These are phyloP conservation scores for Gomphus sp. DNA, from an alignment of 1,284 basidiomycete genomes.

Conservation along the genomic window DNA sequence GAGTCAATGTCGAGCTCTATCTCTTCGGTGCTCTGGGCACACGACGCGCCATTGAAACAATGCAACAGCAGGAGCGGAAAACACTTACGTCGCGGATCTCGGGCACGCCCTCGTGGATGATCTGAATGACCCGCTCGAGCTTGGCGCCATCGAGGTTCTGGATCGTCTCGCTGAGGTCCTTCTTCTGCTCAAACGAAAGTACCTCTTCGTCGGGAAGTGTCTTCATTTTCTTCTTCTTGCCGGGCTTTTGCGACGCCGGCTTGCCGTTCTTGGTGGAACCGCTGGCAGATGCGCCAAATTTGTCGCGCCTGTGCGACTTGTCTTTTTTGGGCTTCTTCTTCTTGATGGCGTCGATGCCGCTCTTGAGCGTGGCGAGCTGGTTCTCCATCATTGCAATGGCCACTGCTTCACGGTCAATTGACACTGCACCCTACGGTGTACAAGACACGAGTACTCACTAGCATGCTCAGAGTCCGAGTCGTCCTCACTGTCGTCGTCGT, in stretches of 20 bases:
- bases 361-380: conserved; percentile 64
- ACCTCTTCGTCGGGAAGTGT: conserved; percentile 49
- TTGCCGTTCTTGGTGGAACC: conserved; percentile 54
- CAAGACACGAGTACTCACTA: conserved; percentile 33
- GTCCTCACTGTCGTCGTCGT: conserved; percentile 38
- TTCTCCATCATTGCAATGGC: conserved; percentile 63
- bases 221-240: conserved; percentile 25
- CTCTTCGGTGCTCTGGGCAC: conserved; percentile 77
- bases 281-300: conserved; percentile 31
- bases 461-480: conserved; percentile 34
- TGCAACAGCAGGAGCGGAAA: neutral
- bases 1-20: conserved; percentile 95
- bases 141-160: conserved; percentile 67
- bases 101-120: conserved; percentile 85
- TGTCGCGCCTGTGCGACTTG: conserved; percentile 52
- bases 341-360: conserved; percentile 53
- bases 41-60: conserved; percentile 12
- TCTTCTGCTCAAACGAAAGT: conserved; percentile 90
- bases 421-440: conserved; percentile 8
- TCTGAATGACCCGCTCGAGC: conserved; percentile 79
- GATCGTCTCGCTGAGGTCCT: conserved; percentile 91
- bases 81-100: conserved; percentile 80
- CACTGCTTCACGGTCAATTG: conserved; percentile 31
- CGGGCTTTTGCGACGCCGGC: conserved; percentile 20
- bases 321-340: conserved; percentile 50